Conservation (phyloP, 2,329 filamentous ascomycete species). For the Chalaropsis ovoidea region DNA sequence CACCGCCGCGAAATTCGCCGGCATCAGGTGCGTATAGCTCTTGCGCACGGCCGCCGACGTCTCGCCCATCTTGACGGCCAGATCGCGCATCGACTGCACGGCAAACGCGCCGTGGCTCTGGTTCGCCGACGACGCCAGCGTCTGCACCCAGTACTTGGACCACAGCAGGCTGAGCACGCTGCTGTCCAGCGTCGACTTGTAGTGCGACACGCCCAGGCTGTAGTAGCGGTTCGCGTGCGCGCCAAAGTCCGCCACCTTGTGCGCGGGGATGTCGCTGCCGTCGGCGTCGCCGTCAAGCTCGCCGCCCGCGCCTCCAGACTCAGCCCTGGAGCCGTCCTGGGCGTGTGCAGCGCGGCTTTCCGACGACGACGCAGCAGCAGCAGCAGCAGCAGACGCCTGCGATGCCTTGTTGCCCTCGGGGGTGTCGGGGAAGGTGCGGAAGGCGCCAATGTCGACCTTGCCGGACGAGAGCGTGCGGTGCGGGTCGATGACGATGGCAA, state of each 20-base stretch:
- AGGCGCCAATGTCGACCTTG: constrained; percentile 95
- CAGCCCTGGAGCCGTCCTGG: constrained; percentile 13
- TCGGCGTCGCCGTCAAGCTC: constrained; percentile 4
- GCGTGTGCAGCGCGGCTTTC: not conserved
- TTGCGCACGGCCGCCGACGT: constrained; percentile 32
- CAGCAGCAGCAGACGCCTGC: constrained; percentile 20
- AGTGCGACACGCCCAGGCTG: constrained; percentile 80
- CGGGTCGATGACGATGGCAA: constrained; percentile 92
- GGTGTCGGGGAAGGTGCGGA: constrained; percentile 70
- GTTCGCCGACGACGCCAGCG: constrained; percentile 72
- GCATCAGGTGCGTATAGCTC: not conserved
- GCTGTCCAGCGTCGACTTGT: constrained; percentile 83
- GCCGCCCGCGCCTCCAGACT: constrained; percentile 18
- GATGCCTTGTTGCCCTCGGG: not conserved
- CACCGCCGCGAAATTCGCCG: not conserved
- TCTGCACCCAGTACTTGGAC: constrained; percentile 99
- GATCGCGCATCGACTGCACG: constrained; percentile 82
- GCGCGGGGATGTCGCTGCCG: constrained; percentile 60
- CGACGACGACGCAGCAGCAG: constrained; percentile 12
- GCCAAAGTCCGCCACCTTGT: constrained; percentile 91
- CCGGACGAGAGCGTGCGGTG: constrained; percentile 89
- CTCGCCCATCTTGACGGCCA: constrained; percentile 70
- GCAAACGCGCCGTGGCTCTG: constrained; percentile 79
- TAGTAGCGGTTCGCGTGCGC: constrained; percentile 89
- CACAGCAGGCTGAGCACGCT: constrained; percentile 80